Percentiles rank a stretch among this genome's conserved stretches.
phyloP scores from a whole-genome alignment of 176 grass and related monocot species.

The Saccharum spontaneum region DNA sequence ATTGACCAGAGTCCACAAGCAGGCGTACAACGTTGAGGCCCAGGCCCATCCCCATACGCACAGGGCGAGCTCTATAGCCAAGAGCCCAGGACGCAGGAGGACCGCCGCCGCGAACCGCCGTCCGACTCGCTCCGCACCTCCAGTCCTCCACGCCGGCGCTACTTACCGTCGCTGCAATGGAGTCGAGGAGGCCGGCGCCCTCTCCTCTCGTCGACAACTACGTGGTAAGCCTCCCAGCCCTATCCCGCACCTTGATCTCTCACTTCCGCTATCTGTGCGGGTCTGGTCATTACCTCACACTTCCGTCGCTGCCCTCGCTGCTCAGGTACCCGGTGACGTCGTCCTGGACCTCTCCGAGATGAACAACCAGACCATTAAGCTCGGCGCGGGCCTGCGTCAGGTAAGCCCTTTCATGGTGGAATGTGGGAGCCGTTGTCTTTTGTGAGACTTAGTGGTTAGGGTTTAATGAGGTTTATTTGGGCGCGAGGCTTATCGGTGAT shows the following conservation, averaged over 20 bases:
- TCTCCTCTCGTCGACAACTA: slow-evolving; percentile 35
- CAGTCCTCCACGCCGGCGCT: neutral
- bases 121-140: neutral
- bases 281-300: neutral
- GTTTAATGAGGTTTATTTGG: slow-evolving; percentile 27
- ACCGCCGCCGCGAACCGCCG: neutral
- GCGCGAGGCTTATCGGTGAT: neutral
- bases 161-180: slow-evolving; percentile 33
- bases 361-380: slow-evolving; percentile 84
- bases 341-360: slow-evolving; percentile 75
- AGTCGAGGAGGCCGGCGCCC: slow-evolving; percentile 24
- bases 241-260: neutral
- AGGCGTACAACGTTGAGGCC: neutral
- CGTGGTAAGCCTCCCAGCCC: slow-evolving; percentile 30
- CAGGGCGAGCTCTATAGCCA: neutral
- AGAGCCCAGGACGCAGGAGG: neutral
- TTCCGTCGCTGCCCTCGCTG: slow-evolving; percentile 25
- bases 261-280: neutral
- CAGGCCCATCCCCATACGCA: neutral
- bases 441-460: slow-evolving; percentile 26
- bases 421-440: neutral
- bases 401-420: slow-evolving; percentile 33
- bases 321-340: slow-evolving; percentile 75
- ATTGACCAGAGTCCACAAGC: neutral
- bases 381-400: slow-evolving; percentile 75